Base-by-base conservation (phyloP, 768 basidiomycete genomes). In the Pleurotus pulmonarius region DNA sequence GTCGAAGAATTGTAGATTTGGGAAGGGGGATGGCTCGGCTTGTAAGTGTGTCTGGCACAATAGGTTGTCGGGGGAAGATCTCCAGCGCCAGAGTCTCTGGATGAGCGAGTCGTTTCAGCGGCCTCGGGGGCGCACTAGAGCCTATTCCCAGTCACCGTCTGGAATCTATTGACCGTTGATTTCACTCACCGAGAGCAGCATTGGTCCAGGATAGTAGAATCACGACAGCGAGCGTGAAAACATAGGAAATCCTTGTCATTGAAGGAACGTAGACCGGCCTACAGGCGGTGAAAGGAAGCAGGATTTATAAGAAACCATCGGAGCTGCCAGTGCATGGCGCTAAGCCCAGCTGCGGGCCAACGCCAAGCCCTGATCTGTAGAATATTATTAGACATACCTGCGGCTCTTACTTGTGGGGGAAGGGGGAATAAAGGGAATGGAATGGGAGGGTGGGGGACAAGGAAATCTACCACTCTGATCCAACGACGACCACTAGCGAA, bases 71-170 rank as follows among this genome's bases (percentile, higher is more conserved):
- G 45, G 85, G 82, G 34, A 86, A 66, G 52, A 86, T 84, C 61
- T 85, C 81, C 24, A 87, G 70, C 15, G 81, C 72, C 39, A 77
- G 69, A 1, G 79, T 79, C 13, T 74, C 72, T 13, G 82, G 84
- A 61, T 83, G 72, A 18, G 70, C 75, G 16, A 83, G 63, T 58
- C 77, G 70, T 62, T 77, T 82, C 59, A 86, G 58, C 29, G 79
- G 79, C 48, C 76, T 67, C 58, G 75, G 72, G 57, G 74, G 71
- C 37, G 73, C 61, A 64, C 79, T 82, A 63, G 76, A 75, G 41
- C 80, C 83, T 85, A 61, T 16, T 16, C 25, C 12, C 15, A 49
- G 11, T 11, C 29, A 34, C 29, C 7, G 1, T 34, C 29, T 8
- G 29, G 6, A 34, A 3, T 34, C 11, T 34, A 34, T 46, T 25